These are phyloP conservation scores for Wickerhamomyces chaumierensis DNA, from an alignment of 805 yeast species.

Conservation along the genomic window DNA sequence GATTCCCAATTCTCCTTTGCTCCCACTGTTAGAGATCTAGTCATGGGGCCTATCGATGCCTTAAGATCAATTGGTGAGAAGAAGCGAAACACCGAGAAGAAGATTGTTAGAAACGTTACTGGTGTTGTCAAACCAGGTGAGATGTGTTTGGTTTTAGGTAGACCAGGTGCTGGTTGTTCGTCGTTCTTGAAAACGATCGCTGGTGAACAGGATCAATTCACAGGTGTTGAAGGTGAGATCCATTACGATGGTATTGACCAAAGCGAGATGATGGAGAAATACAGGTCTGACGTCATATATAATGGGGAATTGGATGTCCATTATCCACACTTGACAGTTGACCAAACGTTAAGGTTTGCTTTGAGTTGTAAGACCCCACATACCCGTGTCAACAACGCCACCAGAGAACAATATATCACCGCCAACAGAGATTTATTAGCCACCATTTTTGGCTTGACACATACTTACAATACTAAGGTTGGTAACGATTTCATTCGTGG, in stretches of 20 bases:
- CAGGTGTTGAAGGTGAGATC: conserved; percentile 41
- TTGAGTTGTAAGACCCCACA: conserved; percentile 57
- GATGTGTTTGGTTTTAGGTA: conserved; percentile 56
- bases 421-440: conserved; percentile 34
- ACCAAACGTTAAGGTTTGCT: conserved; percentile 62
- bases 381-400: conserved; percentile 33
- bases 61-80: conserved; percentile 1
- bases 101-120: conserved; percentile 16
- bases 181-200: conserved; percentile 56
- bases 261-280: conserved; percentile 44
- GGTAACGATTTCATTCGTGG: conserved; percentile 54
- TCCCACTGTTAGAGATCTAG: conserved; percentile 5
- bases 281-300: conserved; percentile 44
- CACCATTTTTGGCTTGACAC: conserved; percentile 47
- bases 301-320: conserved; percentile 58
- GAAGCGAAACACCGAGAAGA: conserved; percentile 8
- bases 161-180: conserved; percentile 78
- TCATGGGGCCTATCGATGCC: conserved; percentile 2
- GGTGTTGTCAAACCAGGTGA: conserved; percentile 48
- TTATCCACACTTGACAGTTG: conserved; percentile 66
- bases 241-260: conserved; percentile 51
- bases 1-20: conserved; percentile 9
- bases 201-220: conserved; percentile 34
- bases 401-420: conserved; percentile 34
- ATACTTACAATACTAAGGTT: conserved; percentile 48